These are phyloP conservation scores for Aspergillus sp. DNA, from an alignment of 2,329 filamentous ascomycete species.

Conservation along the genomic window DNA sequence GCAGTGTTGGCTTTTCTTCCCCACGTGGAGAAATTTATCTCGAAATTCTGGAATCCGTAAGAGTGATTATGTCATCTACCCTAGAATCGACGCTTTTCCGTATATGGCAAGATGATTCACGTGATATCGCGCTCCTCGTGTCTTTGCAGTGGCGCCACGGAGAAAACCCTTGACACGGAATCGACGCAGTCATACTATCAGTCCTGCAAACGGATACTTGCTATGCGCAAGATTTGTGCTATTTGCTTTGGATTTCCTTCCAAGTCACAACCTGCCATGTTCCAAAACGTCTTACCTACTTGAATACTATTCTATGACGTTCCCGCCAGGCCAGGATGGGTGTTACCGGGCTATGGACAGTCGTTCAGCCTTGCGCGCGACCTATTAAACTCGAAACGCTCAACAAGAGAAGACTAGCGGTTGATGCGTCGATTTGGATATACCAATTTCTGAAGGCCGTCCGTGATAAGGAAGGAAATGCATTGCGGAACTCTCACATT, in stretches of 20 bases:
- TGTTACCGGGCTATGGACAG: conserved; percentile 95
- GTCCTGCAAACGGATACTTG: too few relatives aligned
- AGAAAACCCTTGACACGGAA: not conserved
- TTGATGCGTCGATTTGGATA: conserved; percentile 99
- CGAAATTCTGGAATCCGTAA: conserved; percentile 13
- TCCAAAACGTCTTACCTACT: not conserved
- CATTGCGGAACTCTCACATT: conserved; percentile 87
- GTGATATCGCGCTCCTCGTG: conserved; percentile 12
- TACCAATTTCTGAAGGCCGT: conserved; percentile 99
- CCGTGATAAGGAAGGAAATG: conserved; percentile 95
- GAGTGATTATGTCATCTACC: conserved; percentile 14
- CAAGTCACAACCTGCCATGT: not conserved
- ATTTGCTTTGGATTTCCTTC: too few relatives aligned
- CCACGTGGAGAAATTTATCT: conserved; percentile 8
- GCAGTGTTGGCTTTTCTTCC: conserved; percentile 2
- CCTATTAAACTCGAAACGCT: conserved; percentile 94
- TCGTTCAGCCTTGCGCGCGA: conserved; percentile 87
- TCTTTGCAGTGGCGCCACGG: conserved; percentile 8
- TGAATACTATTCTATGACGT: not conserved
- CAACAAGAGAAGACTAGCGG: conserved; percentile 89
- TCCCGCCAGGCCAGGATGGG: conserved; percentile 55
- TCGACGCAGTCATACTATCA: not conserved
- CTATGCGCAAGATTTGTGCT: too few relatives aligned
- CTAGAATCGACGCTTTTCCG: conserved; percentile 6
- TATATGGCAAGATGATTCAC: conserved; percentile 12